Base-by-base conservation (phyloP, 257 asterid species). In the Rehmannia glutinosa region DNA sequence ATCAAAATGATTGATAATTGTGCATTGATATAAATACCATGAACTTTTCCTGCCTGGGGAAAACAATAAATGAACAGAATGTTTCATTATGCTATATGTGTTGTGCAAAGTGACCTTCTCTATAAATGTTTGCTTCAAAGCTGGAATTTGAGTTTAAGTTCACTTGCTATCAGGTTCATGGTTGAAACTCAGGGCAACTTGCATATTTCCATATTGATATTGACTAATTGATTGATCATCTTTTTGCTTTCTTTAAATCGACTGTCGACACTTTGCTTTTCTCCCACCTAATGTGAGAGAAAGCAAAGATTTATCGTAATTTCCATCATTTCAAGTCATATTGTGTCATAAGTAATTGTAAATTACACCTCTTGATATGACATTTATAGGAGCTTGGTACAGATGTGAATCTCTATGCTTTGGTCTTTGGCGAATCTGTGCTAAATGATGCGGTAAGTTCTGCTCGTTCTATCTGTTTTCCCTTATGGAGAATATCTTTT, bases 361-460 rank as follows among this genome's bases (percentile, higher is more conserved):
- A 57, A 46, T 55, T 62, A 47, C 56, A 46, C 69, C 50, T 64
- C 74, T 65, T 73, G 60, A 59, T 59, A 36, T 74, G 78, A 53
- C 62, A 43, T 71, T 27, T 80, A 16, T 72, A 94, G 97, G 99
- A 94, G 89, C 97, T 94, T 75, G 97, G 99, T 63, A 80, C 97
- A 8, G 99, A 94, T 30, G 90, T 74, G 72, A 94, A 94, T 78
- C 97, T 94, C 57, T 94, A 91, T 42, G 99, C 99, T 16, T 76
- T 94, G 82, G 99, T 94, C 52, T 94, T 94, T 78, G 99, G 99
- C 42, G 99, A 94, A 71, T 94, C 99, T 74, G 99, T 94, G 74
- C 78, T 94, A 77, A 94, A 94, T 74, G 99, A 94, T 81, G 99
- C 99, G 20, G 97, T 94, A 84, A 85, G 91, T 83, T 80, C 55